Evolutionary conservation across 2,329 filamentous ascomycete genomes (phyloP), one percentile per base, ranked within the genome.

Genomic region (Alternaria triticimaculans): DNA sequence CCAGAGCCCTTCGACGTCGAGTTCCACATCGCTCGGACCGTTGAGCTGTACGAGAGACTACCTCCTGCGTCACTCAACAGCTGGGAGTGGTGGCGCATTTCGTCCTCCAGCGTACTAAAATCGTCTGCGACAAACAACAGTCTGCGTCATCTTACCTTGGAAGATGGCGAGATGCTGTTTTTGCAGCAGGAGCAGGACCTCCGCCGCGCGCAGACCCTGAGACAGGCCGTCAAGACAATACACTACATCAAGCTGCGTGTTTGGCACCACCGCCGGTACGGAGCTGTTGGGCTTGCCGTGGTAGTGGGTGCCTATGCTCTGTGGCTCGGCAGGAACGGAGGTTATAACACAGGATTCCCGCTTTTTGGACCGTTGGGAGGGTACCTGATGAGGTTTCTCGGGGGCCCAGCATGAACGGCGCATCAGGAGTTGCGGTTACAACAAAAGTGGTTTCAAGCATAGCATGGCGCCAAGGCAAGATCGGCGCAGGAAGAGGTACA

Each of bases 1-100:
- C 96, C 96, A 1, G 87, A 89, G 55, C 90, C 90, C 18, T 87
- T 97, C 61, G 87, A 96, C 75, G 83, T 99, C 23, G 95, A 99
- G 69, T 84, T 83, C 8, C 86, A 97, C 56, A 91, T 99, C 66
- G 77, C 84, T 18, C 84, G 86, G 55, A 89, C 95, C 0, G 84
- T 88, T 4, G 76, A 77, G 26, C 85, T 98, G 1, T 91, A 91
- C 77, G 79, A 85, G 7, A 75, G 80, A 3, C 83, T 92, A 69
- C 95, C 94, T 1, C 96, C 95, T 0, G 87, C 93, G 69, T 84
- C 83, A 1, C 83, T 99, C 7, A 86, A 84, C 8, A 81, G 80
- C 56, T 81, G 85, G 37, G 85, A 87, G 6, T 98, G 94, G 94
- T 83, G 84, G 64, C 81, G 80, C 15, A 90, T 99, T 63, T 94